phyloP scores from a whole-genome alignment of 371 early-diverging fungal species.

The Mucor racemosus region DNA sequence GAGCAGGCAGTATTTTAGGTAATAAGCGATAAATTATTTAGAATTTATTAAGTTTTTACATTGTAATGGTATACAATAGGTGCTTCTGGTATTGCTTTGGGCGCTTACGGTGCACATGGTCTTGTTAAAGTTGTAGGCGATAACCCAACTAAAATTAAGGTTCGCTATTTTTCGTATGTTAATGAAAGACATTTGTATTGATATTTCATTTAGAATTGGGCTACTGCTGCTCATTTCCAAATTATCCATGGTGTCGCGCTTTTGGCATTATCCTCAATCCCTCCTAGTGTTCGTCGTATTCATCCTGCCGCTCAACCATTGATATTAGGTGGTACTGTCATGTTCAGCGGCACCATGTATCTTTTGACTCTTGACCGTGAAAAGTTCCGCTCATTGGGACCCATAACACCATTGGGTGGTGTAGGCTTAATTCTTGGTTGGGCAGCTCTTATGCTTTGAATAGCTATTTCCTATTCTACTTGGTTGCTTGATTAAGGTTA shows the following conservation, averaged over 20 bases:
- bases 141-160: constrained; percentile 59
- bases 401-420: constrained; percentile 81
- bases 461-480: too few species aligned
- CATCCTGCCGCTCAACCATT: constrained; percentile 52
- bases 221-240: constrained; percentile 71
- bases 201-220: constrained; percentile 56
- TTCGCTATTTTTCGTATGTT: constrained; percentile 9
- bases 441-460: constrained; percentile 63
- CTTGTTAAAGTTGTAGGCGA: constrained; percentile 68
- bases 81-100: constrained; percentile 68
- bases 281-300: constrained; percentile 44
- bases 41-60: neutral
- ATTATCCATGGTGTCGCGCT: constrained; percentile 70
- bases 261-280: constrained; percentile 57
- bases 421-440: constrained; percentile 74
- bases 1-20: constrained; percentile 58
- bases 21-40: neutral
- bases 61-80: constrained; percentile 44
- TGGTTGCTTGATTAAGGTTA: too few species aligned
- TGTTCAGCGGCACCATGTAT: constrained; percentile 76
- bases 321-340: constrained; percentile 63
- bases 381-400: constrained; percentile 59
- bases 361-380: constrained; percentile 54
- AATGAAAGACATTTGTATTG: neutral
- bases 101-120: constrained; percentile 82